Evolutionary conservation across 768 basidiomycete genomes (phyloP).

Genomic region (Rubroboletus satanas): DNA sequence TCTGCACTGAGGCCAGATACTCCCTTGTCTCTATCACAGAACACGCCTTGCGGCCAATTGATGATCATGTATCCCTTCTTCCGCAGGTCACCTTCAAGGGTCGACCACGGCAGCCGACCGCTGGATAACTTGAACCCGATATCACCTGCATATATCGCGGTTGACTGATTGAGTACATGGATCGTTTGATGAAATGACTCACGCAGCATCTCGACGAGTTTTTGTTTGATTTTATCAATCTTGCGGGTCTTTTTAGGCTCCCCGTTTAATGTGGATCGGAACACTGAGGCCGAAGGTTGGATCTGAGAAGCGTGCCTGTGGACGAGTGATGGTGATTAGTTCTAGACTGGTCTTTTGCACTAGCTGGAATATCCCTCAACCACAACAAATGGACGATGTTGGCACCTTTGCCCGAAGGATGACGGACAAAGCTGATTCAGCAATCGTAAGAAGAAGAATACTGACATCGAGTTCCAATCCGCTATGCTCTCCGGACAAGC

Average conservation of each 20-base stretch:
- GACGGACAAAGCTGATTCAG: no score
- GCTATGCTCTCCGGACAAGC: neutral
- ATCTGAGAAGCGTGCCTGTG: neutral
- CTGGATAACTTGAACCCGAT: conserved; percentile 4
- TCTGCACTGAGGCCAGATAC: no score
- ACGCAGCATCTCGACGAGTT: conserved; percentile 9
- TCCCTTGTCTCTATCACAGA: neutral
- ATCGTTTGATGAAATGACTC: neutral
- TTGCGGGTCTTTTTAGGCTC: neutral
- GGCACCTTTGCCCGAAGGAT: no score
- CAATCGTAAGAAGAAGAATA: no score
- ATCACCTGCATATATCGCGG: neutral
- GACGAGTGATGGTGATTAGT: neutral
- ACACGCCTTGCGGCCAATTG: conserved; percentile 5
- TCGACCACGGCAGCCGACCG: conserved; percentile 5
- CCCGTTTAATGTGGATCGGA: neutral
- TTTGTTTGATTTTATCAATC: conserved; percentile 1
- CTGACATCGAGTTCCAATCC: neutral
- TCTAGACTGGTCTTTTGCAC: neutral
- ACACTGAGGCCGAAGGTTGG: neutral
- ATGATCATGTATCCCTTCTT: conserved; percentile 1
- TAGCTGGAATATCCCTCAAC: no score
- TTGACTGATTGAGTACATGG: neutral
- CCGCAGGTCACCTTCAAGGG: neutral
- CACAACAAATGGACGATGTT: no score